Base-by-base conservation (phyloP, 1,284 basidiomycete genomes). In the Cryptococcus hybrid region DNA sequence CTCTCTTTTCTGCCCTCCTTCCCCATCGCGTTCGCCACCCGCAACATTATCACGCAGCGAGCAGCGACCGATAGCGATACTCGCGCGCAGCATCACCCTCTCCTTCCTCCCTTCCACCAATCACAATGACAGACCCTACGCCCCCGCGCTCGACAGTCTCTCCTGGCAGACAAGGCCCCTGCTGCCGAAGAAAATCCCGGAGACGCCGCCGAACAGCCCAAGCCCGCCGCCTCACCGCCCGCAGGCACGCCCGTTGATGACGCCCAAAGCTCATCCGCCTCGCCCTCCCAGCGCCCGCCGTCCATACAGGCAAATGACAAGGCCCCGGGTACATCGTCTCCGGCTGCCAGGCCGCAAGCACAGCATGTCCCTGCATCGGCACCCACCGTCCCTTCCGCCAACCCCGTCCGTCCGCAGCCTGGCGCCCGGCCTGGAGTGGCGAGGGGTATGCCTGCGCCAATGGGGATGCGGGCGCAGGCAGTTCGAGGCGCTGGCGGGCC, bases 401-500 rank as follows among this genome's bases (percentile, higher is more conserved):
- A 47, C 47, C 24, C 40, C 40, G 34, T 12, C 9, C 18, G 44
- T 36, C 38, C 58, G 7, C 50, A 51, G 43, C 58, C 65, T 38
- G 36, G 54, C 11, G 54, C 54, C 2, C 47, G 53, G 47, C 37
- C 56, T 8, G 51, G 50, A 7, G 58, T 45, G 35, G 61, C 54
- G 11, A 58, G 62, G 52, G 62, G 60, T 24, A 69, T 70, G 63
- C 60, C 60, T 5, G 63, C 58, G 42, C 73, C 71, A 9, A 71
- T 68, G 63, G 70, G 68, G 13, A 68, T 67, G 49, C 53, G 67
- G 47, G 64, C 61, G 11, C 38, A 42, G 4, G 70, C 67, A n/a
- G 62, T 56, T 7, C 51, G 56, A 54, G 62, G 59, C 36, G 55
- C 62, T 50, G 62, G 56, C 18, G 65, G 62, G 47, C 54, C 61